phyloP scores from a whole-genome alignment of 2,329 filamentous ascomycete species.

The Zarea fungicola region DNA sequence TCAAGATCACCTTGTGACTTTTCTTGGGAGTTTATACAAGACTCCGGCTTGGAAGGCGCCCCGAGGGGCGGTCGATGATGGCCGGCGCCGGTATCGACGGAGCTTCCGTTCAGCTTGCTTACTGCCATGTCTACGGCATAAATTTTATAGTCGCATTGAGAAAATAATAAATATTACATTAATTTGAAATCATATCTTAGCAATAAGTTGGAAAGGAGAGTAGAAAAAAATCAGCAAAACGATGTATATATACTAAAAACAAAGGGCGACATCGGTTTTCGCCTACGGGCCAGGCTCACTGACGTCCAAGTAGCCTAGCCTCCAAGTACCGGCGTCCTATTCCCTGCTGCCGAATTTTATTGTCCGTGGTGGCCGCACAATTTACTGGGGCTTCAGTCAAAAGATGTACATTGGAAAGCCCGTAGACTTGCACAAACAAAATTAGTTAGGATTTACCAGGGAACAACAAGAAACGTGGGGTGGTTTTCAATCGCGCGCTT shows the following conservation, averaged over 20 bases:
- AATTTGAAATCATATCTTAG: too few species aligned
- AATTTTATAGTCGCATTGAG: neutral
- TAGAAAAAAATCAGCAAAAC: too few species aligned
- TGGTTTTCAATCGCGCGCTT: too few species aligned
- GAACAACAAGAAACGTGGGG: too few species aligned
- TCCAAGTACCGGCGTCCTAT: neutral
- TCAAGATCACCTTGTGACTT: neutral
- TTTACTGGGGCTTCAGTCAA: too few species aligned
- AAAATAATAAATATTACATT: too few species aligned
- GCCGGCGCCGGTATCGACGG: neutral
- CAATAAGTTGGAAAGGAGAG: too few species aligned
- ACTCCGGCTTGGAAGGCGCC: neutral
- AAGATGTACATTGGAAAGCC: too few species aligned
- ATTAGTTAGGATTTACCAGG: too few species aligned
- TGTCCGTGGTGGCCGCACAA: too few species aligned
- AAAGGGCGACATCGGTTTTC: slow-evolving; percentile 2
- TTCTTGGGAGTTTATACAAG: neutral
- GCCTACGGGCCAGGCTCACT: neutral
- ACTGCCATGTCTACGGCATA: neutral
- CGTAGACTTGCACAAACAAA: too few species aligned
- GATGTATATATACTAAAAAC: too few species aligned
- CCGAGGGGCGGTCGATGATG: neutral
- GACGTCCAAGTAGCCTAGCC: neutral
- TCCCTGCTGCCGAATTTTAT: neutral
- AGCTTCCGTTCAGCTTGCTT: neutral